phyloP scores from a whole-genome alignment of 495 filamentous ascomycete species.

The Terfezia boudieri region DNA sequence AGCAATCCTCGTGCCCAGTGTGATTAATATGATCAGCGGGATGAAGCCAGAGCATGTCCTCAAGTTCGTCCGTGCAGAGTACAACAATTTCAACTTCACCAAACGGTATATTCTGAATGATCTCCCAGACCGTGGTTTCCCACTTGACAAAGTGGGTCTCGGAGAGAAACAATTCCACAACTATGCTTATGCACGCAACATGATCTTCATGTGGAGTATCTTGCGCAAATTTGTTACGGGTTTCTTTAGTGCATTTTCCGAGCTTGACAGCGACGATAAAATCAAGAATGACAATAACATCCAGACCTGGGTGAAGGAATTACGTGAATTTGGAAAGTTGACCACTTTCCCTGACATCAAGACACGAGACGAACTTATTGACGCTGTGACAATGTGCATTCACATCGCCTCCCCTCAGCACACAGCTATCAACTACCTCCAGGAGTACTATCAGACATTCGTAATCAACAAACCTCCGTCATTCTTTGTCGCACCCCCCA shows the following conservation, averaged over 20 bases:
- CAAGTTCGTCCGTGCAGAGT: slow-evolving; percentile 19
- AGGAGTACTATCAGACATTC: slow-evolving; percentile 28
- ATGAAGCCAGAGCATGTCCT: slow-evolving; percentile 15
- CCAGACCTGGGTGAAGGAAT: slow-evolving; percentile 22
- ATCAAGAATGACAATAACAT: slow-evolving; percentile 19
- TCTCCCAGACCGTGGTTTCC: slow-evolving; percentile 24
- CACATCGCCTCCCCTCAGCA: slow-evolving; percentile 29
- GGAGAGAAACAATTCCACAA: slow-evolving; percentile 21
- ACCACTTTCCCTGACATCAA: slow-evolving; percentile 18
- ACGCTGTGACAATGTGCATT: slow-evolving; percentile 27
- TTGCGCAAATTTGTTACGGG: slow-evolving; percentile 21
- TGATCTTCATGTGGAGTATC: slow-evolving; percentile 22
- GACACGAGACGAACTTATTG: slow-evolving; percentile 9
- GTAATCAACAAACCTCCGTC: slow-evolving; percentile 25
- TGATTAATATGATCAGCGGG: slow-evolving; percentile 24
- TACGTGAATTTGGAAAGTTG: slow-evolving; percentile 19
- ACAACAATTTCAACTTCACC: slow-evolving; percentile 23
- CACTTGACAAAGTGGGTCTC: slow-evolving; percentile 3
- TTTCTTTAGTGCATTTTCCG: slow-evolving; percentile 11
- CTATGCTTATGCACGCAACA: slow-evolving; percentile 27
- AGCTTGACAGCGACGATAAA: slow-evolving; percentile 6
- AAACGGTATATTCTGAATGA: slow-evolving; percentile 26
- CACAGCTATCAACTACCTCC: slow-evolving; percentile 29
- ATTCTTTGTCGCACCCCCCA: slow-evolving; percentile 20
- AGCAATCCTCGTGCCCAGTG: slow-evolving; percentile 23